These are phyloP conservation scores for Phlegmacium glaucopus DNA, from an alignment of 768 basidiomycete species.

Conservation along the genomic window DNA sequence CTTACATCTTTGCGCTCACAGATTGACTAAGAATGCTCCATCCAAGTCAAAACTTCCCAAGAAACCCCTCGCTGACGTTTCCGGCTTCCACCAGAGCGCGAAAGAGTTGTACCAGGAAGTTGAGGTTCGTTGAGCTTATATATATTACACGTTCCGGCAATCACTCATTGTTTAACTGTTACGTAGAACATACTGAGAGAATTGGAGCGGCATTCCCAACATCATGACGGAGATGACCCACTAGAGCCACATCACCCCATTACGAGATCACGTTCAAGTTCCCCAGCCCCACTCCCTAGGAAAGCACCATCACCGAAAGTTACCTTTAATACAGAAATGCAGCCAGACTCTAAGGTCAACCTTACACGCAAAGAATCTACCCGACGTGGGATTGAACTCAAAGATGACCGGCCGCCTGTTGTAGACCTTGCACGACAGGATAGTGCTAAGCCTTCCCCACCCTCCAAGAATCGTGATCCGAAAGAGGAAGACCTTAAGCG, in stretches of 20 bases:
- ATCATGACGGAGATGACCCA: conserved; percentile 1
- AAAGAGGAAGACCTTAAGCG: conserved; percentile 13
- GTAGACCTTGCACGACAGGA: conserved; percentile 16
- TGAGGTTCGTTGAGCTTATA: conserved; percentile 14
- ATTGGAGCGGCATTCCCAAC: conserved; percentile 13
- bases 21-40: conserved; percentile 23
- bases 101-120: conserved; percentile 20
- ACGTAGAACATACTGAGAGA: conserved; percentile 21
- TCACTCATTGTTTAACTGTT: no score
- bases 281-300: conserved; percentile 21
- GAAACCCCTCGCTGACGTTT: conserved; percentile 16
- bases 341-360: conserved; percentile 15
- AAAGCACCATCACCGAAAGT: conserved; percentile 24
- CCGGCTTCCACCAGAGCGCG: conserved; percentile 19
- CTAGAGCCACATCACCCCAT: conserved; percentile 5
- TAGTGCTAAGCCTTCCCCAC: conserved; percentile 12
- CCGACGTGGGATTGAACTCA: conserved; percentile 12
- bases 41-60: conserved; percentile 23
- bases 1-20: conserved; percentile 2
- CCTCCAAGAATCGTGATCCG: conserved; percentile 11
- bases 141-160: neutral
- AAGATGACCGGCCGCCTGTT: conserved; percentile 8
- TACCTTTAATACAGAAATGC: conserved; percentile 21
- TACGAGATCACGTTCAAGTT: conserved; percentile 17
- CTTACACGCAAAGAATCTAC: conserved; percentile 16